Evolutionary conservation across 1,284 basidiomycete species (phyloP).

Genomic region (Volvariella volvacea): DNA sequence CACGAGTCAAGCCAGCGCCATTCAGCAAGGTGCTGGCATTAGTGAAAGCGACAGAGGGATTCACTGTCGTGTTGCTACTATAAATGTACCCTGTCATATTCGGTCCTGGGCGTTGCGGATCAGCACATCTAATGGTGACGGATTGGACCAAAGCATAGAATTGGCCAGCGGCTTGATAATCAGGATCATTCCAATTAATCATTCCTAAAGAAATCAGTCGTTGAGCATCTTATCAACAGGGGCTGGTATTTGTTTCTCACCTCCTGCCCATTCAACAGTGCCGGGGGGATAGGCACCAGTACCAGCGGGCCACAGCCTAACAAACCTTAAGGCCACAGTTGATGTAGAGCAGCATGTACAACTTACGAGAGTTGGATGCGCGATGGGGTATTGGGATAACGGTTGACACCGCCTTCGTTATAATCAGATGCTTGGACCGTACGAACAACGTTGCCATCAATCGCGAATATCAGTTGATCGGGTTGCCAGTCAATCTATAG

Average conservation of each 20-base stretch:
- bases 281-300: constrained; percentile 52
- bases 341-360: background rate
- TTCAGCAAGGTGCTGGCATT: constrained; percentile 47
- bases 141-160: constrained; percentile 56
- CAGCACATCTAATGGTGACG: constrained; percentile 54
- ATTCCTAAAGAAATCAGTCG: constrained; percentile 30
- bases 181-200: constrained; percentile 73
- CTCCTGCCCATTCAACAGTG: constrained; percentile 72
- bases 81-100: constrained; percentile 60
- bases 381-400: constrained; percentile 73
- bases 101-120: constrained; percentile 31
- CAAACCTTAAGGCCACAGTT: background rate
- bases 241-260: constrained; percentile 11
- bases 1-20: constrained; percentile 21
- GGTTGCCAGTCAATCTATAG: constrained; percentile 72
- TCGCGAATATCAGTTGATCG: constrained; percentile 54
- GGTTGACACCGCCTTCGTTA: constrained; percentile 41
- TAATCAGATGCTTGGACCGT: constrained; percentile 57
- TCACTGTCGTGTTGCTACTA: constrained; percentile 43
- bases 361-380: constrained; percentile 69
- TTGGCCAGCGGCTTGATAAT: constrained; percentile 59
- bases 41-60: constrained; percentile 46
- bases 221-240: background rate
- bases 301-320: constrained; percentile 74
- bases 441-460: constrained; percentile 68